Conservation (phyloP, 2,329 filamentous ascomycete genomes). For the Microdochium trichocladiopsis region DNA sequence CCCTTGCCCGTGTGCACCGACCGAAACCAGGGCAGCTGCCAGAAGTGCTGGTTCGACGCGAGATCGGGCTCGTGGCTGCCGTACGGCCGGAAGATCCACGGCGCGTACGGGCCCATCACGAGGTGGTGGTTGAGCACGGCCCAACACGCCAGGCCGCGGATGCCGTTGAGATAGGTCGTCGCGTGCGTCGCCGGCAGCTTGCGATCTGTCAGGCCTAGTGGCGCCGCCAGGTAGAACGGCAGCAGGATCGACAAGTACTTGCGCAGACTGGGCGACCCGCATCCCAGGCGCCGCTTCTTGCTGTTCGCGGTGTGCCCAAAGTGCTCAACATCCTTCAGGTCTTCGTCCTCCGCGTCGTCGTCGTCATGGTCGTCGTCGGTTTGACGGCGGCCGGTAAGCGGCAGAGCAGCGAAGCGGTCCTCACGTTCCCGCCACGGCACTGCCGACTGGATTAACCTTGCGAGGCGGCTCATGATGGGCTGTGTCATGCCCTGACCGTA, state of each 20-base stretch:
- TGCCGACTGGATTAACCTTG: not conserved
- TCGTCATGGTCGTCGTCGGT: not conserved
- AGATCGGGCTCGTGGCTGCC: not conserved
- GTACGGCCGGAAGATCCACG: conserved; percentile 1
- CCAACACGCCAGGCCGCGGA: conserved; percentile 3
- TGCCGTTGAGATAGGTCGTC: conserved; percentile 3
- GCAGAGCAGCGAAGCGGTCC: not conserved
- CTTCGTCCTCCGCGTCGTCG: not conserved
- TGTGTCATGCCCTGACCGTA: not conserved
- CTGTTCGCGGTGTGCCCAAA: not conserved
- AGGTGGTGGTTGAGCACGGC: conserved; percentile 3
- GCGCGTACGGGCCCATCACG: not conserved
- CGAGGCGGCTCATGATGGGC: not conserved
- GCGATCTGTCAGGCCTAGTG: conserved; percentile 2
- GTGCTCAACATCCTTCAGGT: not conserved
- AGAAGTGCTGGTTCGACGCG: not conserved
- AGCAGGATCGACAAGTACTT: not conserved
- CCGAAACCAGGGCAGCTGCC: not conserved
- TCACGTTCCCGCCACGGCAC: not conserved
- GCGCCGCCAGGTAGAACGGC: conserved; percentile 1
- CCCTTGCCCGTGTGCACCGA: conserved; percentile 1
- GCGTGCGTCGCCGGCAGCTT: not conserved
- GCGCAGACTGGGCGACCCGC: not conserved
- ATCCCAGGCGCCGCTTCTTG: not conserved
- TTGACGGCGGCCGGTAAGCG: not conserved